A percentile compares a stretch with the other conserved stretches of the same genome.
phyloP scores from a whole-genome alignment of 805 yeast species.

The Yarrowia keelungensis region DNA sequence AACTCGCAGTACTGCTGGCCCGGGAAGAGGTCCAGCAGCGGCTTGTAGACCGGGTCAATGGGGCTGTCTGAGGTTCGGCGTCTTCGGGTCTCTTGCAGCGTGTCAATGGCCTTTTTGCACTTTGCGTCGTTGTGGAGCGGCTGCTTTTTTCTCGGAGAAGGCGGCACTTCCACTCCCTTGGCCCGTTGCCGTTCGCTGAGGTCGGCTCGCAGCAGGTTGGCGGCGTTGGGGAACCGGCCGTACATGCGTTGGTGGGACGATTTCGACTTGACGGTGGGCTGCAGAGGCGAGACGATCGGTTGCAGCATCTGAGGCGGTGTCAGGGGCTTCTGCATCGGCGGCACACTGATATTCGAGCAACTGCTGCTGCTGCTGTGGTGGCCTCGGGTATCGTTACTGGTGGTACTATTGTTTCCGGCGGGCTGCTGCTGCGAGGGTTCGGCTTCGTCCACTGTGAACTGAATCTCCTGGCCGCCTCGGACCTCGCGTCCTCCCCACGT shows the following conservation, averaged over 20 bases:
- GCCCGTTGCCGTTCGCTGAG: constrained; percentile 10
- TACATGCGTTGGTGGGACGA: constrained; percentile 30
- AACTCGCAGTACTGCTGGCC: constrained; percentile 39
- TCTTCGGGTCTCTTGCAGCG: constrained; percentile 20
- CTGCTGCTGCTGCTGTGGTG: constrained; percentile 29
- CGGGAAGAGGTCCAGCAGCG: constrained; percentile 33
- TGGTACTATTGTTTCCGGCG: not conserved
- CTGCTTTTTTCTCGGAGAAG: constrained; percentile 17
- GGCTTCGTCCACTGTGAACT: constrained; percentile 22
- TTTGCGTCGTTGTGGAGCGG: constrained; percentile 22
- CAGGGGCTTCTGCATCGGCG: constrained; percentile 26
- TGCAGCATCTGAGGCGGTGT: constrained; percentile 22
- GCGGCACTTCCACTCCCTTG: constrained; percentile 12
- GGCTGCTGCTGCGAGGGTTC: not conserved
- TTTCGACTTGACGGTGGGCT: constrained; percentile 18
- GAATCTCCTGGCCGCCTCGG: constrained; percentile 24
- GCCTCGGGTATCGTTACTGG: constrained; percentile 20
- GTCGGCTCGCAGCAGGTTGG: constrained; percentile 23
- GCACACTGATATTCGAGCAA: constrained; percentile 22
- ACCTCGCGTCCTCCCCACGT: constrained; percentile 28
- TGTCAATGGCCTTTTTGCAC: constrained; percentile 25
- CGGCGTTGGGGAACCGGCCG: constrained; percentile 36
- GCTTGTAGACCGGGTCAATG: constrained; percentile 33
- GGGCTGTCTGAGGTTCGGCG: constrained; percentile 3
- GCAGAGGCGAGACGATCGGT: constrained; percentile 19